phyloP scores from a whole-genome alignment of 192 early-diverging fungal genomes.

The Coemansia sp. region DNA sequence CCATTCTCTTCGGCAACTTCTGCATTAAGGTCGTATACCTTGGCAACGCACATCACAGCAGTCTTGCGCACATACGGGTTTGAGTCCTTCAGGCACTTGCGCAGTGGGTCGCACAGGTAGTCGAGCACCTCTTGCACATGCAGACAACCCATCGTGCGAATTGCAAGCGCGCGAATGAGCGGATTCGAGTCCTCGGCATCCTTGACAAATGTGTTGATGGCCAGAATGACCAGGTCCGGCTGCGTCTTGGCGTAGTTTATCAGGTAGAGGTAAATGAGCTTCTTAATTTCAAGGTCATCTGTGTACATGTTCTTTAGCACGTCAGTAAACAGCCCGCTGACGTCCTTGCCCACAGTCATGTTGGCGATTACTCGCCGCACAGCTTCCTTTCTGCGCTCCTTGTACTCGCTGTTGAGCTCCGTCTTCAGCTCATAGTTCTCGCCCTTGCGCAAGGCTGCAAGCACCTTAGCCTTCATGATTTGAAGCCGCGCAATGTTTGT shows the following conservation, averaged over 20 bases:
- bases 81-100: slow-evolving; percentile 86
- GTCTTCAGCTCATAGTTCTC: slow-evolving; percentile 98
- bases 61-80: slow-evolving; percentile 99
- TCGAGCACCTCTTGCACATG: slow-evolving; percentile 95
- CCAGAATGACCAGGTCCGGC: slow-evolving; percentile 94
- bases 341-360: slow-evolving; percentile 99
- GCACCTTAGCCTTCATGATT: slow-evolving; percentile 51
- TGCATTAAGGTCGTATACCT: slow-evolving; percentile 90
- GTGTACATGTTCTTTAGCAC: slow-evolving; percentile 99
- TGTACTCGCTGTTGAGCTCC: slow-evolving; percentile 97
- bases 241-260: slow-evolving; percentile 98
- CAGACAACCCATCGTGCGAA: slow-evolving; percentile 98
- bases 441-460: slow-evolving; percentile 52
- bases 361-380: slow-evolving; percentile 99
- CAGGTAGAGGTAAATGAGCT: slow-evolving; percentile 95
- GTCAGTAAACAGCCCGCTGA: slow-evolving; percentile 91
- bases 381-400: slow-evolving; percentile 91
- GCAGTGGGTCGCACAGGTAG: slow-evolving; percentile 86
- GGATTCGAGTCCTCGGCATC: slow-evolving; percentile 95
- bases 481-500: slow-evolving; percentile 50
- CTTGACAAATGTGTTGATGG: slow-evolving; percentile 97
- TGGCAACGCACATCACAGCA: slow-evolving; percentile 92
- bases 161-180: slow-evolving; percentile 90
- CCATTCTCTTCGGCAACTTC: slow-evolving; percentile 88
- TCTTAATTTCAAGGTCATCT: slow-evolving; percentile 96